Evolutionary conservation across 768 basidiomycete genomes (phyloP).

Genomic region (Leucocoprinus sp.): DNA sequence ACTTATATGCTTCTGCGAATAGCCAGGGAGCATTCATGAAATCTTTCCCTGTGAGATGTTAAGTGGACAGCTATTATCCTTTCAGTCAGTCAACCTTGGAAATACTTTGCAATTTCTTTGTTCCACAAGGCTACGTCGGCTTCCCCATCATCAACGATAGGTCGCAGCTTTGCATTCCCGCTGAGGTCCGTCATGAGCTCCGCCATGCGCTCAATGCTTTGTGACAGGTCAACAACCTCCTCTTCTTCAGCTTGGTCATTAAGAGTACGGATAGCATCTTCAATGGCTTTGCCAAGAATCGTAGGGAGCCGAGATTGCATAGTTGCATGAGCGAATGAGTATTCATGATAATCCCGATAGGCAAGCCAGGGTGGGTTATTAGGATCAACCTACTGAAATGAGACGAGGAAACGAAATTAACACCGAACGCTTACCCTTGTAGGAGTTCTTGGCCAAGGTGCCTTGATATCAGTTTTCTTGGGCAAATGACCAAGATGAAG

Average conservation of each 20-base stretch:
- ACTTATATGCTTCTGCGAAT: constrained; percentile 93
- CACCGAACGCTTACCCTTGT: constrained; percentile 42
- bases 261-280: constrained; percentile 81
- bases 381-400: constrained; percentile 51
- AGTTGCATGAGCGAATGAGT: constrained; percentile 83
- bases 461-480: constrained; percentile 62
- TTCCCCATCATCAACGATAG: constrained; percentile 85
- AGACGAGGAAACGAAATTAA: background rate
- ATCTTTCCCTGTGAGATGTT: constrained; percentile 52
- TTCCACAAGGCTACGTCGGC: constrained; percentile 95
- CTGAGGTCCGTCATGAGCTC: constrained; percentile 82
- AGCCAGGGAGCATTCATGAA: constrained; percentile 97
- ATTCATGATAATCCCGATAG: constrained; percentile 74
- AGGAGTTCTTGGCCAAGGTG: constrained; percentile 68
- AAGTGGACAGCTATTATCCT: background rate
- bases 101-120: constrained; percentile 92
- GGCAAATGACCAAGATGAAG: constrained; percentile 71
- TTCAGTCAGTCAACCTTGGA: constrained; percentile 53
- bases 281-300: constrained; percentile 92
- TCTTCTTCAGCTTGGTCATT: constrained; percentile 84
- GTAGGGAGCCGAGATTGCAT: constrained; percentile 96
- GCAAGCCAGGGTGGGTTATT: constrained; percentile 83
- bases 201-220: constrained; percentile 86
- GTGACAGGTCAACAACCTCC: constrained; percentile 71
- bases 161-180: constrained; percentile 74